Conservation (phyloP, 768 basidiomycete species). For the Agrocybe praecox region DNA sequence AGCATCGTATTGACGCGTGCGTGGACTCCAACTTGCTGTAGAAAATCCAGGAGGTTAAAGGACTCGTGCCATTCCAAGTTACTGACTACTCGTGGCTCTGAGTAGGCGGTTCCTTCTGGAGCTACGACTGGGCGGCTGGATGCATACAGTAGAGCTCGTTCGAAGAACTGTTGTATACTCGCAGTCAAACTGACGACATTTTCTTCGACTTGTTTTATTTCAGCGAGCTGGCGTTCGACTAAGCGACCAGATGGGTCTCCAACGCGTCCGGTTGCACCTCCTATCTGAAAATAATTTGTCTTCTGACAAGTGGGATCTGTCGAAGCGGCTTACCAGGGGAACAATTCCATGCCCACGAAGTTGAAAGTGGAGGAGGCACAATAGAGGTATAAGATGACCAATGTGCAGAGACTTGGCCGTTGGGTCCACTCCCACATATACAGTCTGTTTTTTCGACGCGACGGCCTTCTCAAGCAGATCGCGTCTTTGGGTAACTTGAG, state of each 20-base stretch:
- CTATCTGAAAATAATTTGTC: constrained; percentile 61
- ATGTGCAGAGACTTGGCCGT: constrained; percentile 90
- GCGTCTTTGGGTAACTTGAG: constrained; percentile 30
- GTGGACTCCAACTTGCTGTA: constrained; percentile 78
- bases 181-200: constrained; percentile 68
- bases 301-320: not conserved
- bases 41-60: constrained; percentile 79
- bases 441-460: constrained; percentile 43
- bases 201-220: constrained; percentile 54
- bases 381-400: constrained; percentile 89
- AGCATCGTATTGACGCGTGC: constrained; percentile 90
- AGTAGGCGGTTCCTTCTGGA: constrained; percentile 15
- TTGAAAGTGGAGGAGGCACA: constrained; percentile 88
- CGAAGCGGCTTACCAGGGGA: constrained; percentile 65
- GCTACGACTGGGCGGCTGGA: constrained; percentile 27
- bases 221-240: constrained; percentile 75
- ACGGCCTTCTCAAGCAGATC: constrained; percentile 42
- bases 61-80: constrained; percentile 78
- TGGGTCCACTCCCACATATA: constrained; percentile 93
- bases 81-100: constrained; percentile 36
- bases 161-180: constrained; percentile 76
- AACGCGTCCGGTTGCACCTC: constrained; percentile 94
- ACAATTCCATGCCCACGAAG: constrained; percentile 82
- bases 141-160: constrained; percentile 64
- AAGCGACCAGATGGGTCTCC: constrained; percentile 94